Conservation (phyloP, 1,284 basidiomycete genomes). For the Fomitopsis pinicola region DNA sequence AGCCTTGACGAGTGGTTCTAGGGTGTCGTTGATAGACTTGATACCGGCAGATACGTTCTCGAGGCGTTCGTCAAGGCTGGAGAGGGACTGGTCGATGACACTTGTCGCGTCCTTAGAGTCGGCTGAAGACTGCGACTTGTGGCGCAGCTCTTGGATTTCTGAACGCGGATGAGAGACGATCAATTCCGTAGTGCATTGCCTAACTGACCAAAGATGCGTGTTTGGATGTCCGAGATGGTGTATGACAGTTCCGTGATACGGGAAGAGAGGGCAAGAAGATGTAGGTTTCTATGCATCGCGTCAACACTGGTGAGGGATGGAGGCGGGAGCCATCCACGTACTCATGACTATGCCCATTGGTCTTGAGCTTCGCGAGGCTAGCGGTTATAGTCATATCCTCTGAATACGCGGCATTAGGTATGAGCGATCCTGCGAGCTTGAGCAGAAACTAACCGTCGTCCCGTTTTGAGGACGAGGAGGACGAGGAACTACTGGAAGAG, state of each 20-base stretch:
- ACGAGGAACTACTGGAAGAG: constrained; percentile 48
- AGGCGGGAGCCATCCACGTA: constrained; percentile 21
- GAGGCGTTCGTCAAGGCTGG: constrained; percentile 76
- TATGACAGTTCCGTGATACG: constrained; percentile 81
- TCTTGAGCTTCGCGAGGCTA: constrained; percentile 39
- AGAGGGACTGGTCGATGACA: constrained; percentile 77
- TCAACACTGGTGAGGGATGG: not conserved
- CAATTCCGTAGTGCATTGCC: constrained; percentile 3
- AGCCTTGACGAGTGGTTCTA: constrained; percentile 51
- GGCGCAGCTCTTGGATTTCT: constrained; percentile 84
- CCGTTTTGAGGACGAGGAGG: constrained; percentile 17
- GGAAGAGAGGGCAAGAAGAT: constrained; percentile 71
- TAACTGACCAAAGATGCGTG: constrained; percentile 75
- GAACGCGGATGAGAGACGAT: constrained; percentile 8
- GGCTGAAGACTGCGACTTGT: constrained; percentile 68
- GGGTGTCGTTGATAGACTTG: constrained; percentile 56
- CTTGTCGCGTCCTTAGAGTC: constrained; percentile 53
- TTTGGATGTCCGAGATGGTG: constrained; percentile 80
- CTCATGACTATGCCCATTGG: constrained; percentile 54
- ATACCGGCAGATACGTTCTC: constrained; percentile 69
- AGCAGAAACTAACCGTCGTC: constrained; percentile 45
- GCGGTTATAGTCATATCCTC: constrained; percentile 68
- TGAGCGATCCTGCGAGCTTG: not conserved
- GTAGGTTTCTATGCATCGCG: constrained; percentile 51
- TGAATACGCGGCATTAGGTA: constrained; percentile 24